These are phyloP conservation scores for Globisporangium canariense DNA, from an alignment of 352 stramenopile species.

Conservation along the genomic window DNA sequence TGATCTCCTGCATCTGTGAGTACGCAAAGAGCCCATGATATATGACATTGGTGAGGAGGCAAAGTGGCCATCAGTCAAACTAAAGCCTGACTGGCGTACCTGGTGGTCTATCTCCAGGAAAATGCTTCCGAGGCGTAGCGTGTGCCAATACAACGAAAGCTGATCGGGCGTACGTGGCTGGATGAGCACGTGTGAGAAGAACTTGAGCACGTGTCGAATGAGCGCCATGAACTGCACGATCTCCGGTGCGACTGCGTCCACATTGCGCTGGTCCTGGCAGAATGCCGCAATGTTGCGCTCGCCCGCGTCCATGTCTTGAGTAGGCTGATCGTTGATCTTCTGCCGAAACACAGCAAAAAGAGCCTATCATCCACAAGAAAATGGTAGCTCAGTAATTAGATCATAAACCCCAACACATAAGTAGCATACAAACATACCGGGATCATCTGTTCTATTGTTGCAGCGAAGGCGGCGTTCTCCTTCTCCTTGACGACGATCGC, in stretches of 20 bases:
- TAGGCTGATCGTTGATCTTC: constrained; percentile 41
- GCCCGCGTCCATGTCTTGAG: constrained; percentile 11
- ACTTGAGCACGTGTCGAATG: constrained; percentile 33
- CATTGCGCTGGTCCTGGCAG: constrained; percentile 29
- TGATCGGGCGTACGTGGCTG: constrained; percentile 20
- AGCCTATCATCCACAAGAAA: constrained; percentile 18
- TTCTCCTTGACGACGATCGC: constrained; percentile 37
- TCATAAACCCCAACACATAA: no score
- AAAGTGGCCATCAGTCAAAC: background rate
- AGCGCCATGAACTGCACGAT: constrained; percentile 54
- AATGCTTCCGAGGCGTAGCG: constrained; percentile 39
- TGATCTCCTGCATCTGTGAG: constrained; percentile 54
- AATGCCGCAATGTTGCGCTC: constrained; percentile 34
- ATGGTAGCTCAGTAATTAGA: no score
- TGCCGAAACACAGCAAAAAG: constrained; percentile 33
- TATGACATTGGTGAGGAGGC: no score
- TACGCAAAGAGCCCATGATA: no score
- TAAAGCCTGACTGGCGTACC: constrained; percentile 19
- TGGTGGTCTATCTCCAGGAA: constrained; percentile 57
- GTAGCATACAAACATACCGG: constrained; percentile 11
- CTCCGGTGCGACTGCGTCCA: constrained; percentile 38
- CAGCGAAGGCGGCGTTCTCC: constrained; percentile 25
- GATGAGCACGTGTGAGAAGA: constrained; percentile 37
- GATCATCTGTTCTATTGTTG: constrained; percentile 24
- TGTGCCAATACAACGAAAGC: constrained; percentile 36